These are phyloP conservation scores for Jatropha multifida DNA, from an alignment of 441 rosid genomes.

Conservation along the genomic window DNA sequence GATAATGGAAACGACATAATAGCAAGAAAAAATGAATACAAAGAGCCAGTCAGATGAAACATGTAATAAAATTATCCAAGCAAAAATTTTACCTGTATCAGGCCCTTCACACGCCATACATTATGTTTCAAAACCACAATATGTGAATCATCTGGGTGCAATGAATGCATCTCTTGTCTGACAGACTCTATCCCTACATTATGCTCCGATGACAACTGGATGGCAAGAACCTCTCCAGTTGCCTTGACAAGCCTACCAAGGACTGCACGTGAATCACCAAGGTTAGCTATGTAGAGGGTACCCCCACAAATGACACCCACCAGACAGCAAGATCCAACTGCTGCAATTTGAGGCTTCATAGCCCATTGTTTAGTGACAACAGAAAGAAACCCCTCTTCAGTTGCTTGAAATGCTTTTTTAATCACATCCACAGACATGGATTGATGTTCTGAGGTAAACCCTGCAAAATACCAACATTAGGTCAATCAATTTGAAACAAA, in stretches of 20 bases:
- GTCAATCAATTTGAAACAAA: neutral
- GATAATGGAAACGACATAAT: neutral
- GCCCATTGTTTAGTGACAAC: constrained; percentile 75
- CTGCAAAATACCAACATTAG: constrained; percentile 38
- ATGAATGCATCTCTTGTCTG: constrained; percentile 71
- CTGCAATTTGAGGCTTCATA: constrained; percentile 81
- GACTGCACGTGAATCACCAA: constrained; percentile 91
- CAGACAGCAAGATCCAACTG: constrained; percentile 96
- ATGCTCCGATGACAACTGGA: constrained; percentile 86
- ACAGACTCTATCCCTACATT: constrained; percentile 84
- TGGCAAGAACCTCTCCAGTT: constrained; percentile 77
- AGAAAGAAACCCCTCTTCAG: constrained; percentile 88
- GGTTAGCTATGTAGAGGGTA: constrained; percentile 30
- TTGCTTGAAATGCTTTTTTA: constrained; percentile 79
- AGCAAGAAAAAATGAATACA: neutral
- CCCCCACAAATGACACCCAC: constrained; percentile 74
- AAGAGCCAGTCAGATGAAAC: neutral
- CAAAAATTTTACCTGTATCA: constrained; percentile 64
- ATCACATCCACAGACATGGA: constrained; percentile 78
- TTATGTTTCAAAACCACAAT: constrained; percentile 90
- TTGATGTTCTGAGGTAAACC: constrained; percentile 79
- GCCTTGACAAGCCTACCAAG: constrained; percentile 76
- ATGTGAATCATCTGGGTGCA: constrained; percentile 88
- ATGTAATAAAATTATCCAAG: neutral
- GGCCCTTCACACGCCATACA: constrained; percentile 97